Evolutionary conservation across 2,329 filamentous ascomycete species (phyloP).

Genomic region (Aspergillus ustus): DNA sequence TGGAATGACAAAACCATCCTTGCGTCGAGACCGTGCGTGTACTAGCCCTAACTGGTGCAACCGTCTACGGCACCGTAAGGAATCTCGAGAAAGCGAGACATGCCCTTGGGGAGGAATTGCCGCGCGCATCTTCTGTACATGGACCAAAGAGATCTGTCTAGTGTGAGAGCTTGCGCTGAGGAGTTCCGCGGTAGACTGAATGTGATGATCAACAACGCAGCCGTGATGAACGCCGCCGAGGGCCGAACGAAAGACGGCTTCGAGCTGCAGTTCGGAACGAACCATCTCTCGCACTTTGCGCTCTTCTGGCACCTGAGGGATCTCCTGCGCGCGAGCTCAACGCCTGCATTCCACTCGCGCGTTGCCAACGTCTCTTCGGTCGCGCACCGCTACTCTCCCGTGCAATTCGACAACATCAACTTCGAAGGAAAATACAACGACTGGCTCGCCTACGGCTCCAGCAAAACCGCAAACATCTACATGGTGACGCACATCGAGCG

Average conservation of each 20-base stretch:
- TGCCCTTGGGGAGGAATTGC: slow-evolving; percentile 27
- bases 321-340: slow-evolving; percentile 25
- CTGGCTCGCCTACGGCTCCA: slow-evolving; percentile 51
- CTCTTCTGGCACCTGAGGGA: slow-evolving; percentile 56
- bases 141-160: slow-evolving; percentile 21
- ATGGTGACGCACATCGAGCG: slow-evolving; percentile 58
- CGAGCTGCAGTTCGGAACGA: slow-evolving; percentile 58
- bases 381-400: slow-evolving; percentile 43
- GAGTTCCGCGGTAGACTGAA: slow-evolving; percentile 22
- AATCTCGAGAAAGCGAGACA: slow-evolving; percentile 39
- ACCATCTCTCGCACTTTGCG: slow-evolving; percentile 58
- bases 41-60: slow-evolving; percentile 42
- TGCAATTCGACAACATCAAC: slow-evolving; percentile 47
- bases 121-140: slow-evolving; percentile 23
- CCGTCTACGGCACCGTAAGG: slow-evolving; percentile 42
- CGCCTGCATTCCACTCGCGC: slow-evolving; percentile 49
- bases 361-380: slow-evolving; percentile 53
- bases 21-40: slow-evolving; percentile 48
- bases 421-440: slow-evolving; percentile 43
- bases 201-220: slow-evolving; percentile 51
- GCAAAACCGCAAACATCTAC: slow-evolving; percentile 59
- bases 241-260: slow-evolving; percentile 44
- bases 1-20: slow-evolving; percentile 22
- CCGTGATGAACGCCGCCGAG: slow-evolving; percentile 33
- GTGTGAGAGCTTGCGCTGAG: slow-evolving; percentile 20